A percentile compares a stretch with the other conserved stretches of the same genome.
Evolutionary conservation across 352 stramenopile genomes (phyloP).

Genomic region (Elongisporangium senticosum): DNA sequence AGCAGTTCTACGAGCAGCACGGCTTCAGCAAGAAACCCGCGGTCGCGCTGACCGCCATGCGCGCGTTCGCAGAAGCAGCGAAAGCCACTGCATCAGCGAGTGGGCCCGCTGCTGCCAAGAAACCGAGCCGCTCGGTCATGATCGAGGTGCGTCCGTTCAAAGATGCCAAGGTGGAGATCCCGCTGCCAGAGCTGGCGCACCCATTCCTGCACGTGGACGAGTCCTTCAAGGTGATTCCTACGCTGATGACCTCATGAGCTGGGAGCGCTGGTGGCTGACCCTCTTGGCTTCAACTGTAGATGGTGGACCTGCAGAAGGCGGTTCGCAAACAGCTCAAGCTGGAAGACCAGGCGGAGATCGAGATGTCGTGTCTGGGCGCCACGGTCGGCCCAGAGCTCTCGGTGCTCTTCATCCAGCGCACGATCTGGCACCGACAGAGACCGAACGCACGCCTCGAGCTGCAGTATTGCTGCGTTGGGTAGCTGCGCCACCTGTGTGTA

Average conservation of each 20-base stretch:
- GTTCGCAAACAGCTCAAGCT: slow-evolving; percentile 28
- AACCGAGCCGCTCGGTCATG: background rate
- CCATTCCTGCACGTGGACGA: slow-evolving; percentile 63
- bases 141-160: background rate
- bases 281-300: slow-evolving; percentile 13
- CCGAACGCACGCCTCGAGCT: slow-evolving; percentile 38
- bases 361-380: slow-evolving; percentile 51
- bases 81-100: background rate
- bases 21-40: slow-evolving; percentile 39
- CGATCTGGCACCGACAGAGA: slow-evolving; percentile 57
- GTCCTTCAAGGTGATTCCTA: slow-evolving; percentile 44
- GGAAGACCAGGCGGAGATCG: slow-evolving; percentile 25
- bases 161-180: background rate
- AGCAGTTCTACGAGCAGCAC: slow-evolving; percentile 59
- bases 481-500: background rate
- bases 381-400: slow-evolving; percentile 61
- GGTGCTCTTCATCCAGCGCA: slow-evolving; percentile 56
- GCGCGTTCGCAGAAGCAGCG: background rate
- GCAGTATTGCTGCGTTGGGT: slow-evolving; percentile 32
- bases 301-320: slow-evolving; percentile 56
- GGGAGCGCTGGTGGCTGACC: background rate
- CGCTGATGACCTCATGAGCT: background rate
- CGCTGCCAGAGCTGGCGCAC: slow-evolving; percentile 26
- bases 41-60: background rate
- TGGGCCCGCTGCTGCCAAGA: background rate